These are phyloP conservation scores for Ganoderma boninense DNA, from an alignment of 1,284 basidiomycete species.

Conservation along the genomic window DNA sequence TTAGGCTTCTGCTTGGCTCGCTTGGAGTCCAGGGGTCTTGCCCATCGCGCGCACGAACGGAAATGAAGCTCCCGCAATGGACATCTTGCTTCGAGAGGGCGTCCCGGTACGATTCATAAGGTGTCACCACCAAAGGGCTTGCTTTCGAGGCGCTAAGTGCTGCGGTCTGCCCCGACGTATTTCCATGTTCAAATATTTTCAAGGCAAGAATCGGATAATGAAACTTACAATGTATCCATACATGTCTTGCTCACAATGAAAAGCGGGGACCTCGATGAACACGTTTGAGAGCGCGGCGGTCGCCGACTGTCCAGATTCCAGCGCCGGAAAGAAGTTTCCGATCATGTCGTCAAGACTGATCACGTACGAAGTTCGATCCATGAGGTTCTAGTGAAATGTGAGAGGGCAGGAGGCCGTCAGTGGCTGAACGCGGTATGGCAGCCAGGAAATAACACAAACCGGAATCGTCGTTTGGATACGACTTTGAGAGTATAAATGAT, in stretches of 20 bases:
- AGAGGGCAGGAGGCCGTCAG: too few species aligned
- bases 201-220: too few species aligned
- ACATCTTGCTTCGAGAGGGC: not conserved
- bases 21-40: not conserved
- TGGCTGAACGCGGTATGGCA: too few species aligned
- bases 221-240: not conserved
- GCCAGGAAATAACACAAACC: too few species aligned
- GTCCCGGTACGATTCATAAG: constrained; percentile 1
- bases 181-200: not conserved
- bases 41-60: not conserved
- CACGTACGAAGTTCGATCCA: not conserved
- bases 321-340: not conserved
- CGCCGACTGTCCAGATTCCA: too few species aligned
- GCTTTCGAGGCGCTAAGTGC: not conserved
- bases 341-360: constrained; percentile 1
- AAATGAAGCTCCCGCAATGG: constrained; percentile 7
- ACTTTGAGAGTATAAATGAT: too few species aligned
- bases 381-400: too few species aligned
- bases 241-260: not conserved
- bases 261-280: not conserved
- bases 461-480: too few species aligned
- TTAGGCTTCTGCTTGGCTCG: too few species aligned
- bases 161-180: not conserved
- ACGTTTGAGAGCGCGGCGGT: not conserved
- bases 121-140: not conserved